Percentiles rank a stretch among this genome's conserved stretches.
Conservation (phyloP, 306 rosid species). For the Begonia fuchsioides region DNA sequence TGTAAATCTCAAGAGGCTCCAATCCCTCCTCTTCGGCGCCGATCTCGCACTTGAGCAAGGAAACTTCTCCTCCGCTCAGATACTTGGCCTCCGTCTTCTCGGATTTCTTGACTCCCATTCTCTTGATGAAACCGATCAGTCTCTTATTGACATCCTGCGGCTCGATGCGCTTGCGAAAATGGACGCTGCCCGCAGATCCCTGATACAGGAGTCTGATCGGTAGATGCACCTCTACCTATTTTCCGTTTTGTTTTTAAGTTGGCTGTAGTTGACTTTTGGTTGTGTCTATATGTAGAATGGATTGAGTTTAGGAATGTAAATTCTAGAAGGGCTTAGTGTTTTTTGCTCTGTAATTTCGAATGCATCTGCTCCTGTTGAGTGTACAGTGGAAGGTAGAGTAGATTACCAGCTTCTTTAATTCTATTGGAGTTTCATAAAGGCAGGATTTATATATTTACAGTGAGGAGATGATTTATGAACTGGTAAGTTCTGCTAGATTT, state of each 20-base stretch:
- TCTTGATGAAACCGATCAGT: slow-evolving; percentile 34
- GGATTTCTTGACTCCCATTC: slow-evolving; percentile 64
- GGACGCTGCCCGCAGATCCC: slow-evolving; percentile 33
- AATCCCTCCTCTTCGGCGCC: slow-evolving; percentile 66
- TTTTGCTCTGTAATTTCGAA: no score
- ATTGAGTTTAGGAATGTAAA: not conserved
- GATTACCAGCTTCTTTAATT: no score
- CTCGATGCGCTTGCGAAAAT: slow-evolving; percentile 34
- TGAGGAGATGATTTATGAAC: no score
- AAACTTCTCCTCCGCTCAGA: slow-evolving; percentile 48
- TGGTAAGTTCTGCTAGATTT: no score
- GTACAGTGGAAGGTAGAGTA: no score
- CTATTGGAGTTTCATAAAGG: no score
- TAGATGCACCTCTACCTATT: slow-evolving; percentile 12
- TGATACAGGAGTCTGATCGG: slow-evolving; percentile 59
- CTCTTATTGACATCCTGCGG: slow-evolving; percentile 56
- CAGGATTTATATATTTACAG: no score
- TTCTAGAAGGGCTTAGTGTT: not conserved
- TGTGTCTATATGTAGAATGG: not conserved
- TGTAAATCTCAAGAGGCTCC: slow-evolving; percentile 50
- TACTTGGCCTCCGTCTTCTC: slow-evolving; percentile 62
- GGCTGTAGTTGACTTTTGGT: no score
- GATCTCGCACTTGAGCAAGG: slow-evolving; percentile 38
- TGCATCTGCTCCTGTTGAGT: no score
- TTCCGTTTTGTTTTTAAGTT: no score